Conservation (phyloP, 495 filamentous ascomycete genomes). For the Annulohypoxylon stygium region DNA sequence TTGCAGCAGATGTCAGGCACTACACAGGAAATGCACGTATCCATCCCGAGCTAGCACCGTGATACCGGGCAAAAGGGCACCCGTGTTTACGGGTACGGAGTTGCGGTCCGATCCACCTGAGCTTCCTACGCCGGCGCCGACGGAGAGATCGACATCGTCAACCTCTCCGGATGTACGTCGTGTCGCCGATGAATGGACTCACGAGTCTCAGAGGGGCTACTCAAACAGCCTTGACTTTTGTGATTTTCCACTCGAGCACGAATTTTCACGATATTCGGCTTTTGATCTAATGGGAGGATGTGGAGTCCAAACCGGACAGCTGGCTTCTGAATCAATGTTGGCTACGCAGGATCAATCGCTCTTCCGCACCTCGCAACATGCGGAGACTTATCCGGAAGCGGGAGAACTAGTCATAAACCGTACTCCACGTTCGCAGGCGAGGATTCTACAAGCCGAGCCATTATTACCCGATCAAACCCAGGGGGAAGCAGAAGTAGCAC, state of each 20-base stretch:
- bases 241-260: neutral
- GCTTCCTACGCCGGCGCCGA: neutral
- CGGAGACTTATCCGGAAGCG: slow-evolving; percentile 8
- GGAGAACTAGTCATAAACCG: neutral
- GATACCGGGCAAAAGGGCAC: neutral
- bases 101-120: neutral
- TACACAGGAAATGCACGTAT: neutral
- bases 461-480: neutral
- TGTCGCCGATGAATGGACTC: neutral
- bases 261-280: neutral
- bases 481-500: neutral
- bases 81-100: neutral
- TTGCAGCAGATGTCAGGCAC: neutral
- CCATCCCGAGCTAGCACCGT: neutral
- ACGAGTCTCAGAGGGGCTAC: slow-evolving; percentile 2
- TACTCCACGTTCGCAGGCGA: neutral
- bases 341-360: neutral
- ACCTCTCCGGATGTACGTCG: neutral
- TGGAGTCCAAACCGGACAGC: neutral
- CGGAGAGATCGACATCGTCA: neutral
- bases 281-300: neutral
- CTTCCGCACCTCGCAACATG: slow-evolving; percentile 3
- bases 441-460: neutral
- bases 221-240: neutral
- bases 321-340: neutral